Evolutionary conservation across 2,329 filamentous ascomycete species (phyloP), one percentile per base, ranked within the genome.

Genomic region (Xylariaceae sp.): DNA sequence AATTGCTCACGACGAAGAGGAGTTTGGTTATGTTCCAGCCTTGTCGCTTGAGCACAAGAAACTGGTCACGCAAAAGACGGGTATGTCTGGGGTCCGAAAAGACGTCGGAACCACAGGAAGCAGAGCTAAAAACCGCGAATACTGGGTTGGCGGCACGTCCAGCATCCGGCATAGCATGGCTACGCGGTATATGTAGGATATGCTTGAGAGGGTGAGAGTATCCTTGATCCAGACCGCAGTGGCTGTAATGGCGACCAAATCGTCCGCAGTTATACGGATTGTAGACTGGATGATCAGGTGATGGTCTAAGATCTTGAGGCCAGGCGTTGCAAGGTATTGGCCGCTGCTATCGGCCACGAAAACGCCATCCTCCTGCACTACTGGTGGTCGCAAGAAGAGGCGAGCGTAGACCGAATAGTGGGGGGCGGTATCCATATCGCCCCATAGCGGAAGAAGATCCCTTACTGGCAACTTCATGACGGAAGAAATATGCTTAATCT

Each of bases 181-280:
- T 6, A 46, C 16, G 4, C 43, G 33, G 23, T 46, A 46, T 21
- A 46, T 46, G 14, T 46, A 46, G 6, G 43, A 46, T 26, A 46
- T 46, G 43, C 29, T 46, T n/a, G n/a, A 28, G n/a, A 46, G n/a
- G 2, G 43, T 46, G 3, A 46, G 26, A 3, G 6, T 23, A 28
- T 46, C 28, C 5, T 17, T 28, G 19, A 46, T 46, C 43, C 43
- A 46, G 6, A 11, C 8, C 3, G 43, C 26, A n/a, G 16, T 14
- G 12, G 5, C 4, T 4, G 23, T 3, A 17, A 46, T 46, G 4
- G 19, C 4, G n/a, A 3, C n/a, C 43, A 46, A n/a, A n/a, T n/a
- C n/a, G n/a, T n/a, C n/a, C n/a, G n/a, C n/a, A n/a, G n/a, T 34
- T 16, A 46, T 26, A 11, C 11, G 26, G 5, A 46, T 9, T 6